Evolutionary conservation across 768 basidiomycete species (phyloP).

Genomic region (Tephrocybe sp.): DNA sequence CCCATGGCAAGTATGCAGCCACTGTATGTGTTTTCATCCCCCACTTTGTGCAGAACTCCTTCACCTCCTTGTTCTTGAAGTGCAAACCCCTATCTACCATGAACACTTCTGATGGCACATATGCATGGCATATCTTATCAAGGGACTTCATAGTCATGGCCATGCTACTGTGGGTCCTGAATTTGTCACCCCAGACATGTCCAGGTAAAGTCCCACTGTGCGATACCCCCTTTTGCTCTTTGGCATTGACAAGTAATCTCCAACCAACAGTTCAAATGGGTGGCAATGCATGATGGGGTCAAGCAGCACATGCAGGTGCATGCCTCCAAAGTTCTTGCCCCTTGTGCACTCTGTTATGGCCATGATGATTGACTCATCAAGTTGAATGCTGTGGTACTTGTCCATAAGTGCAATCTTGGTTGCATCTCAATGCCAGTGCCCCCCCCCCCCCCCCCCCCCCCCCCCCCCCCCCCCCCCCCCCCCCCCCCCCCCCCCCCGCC

Average conservation of each 20-base stretch:
- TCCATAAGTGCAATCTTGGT: conserved; percentile 32
- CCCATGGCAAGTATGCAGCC: conserved; percentile 39
- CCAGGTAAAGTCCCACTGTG: conserved; percentile 16
- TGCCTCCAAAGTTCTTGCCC: conserved; percentile 32
- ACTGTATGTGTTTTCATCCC: conserved; percentile 19
- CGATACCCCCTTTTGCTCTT: conserved; percentile 30
- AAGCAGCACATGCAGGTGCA: conserved; percentile 32
- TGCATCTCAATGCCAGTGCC: conserved; percentile 34
- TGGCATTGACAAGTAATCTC: conserved; percentile 22
- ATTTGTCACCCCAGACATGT: conserved; percentile 28
- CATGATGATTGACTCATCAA: conserved; percentile 24
- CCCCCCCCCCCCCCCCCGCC: no score
- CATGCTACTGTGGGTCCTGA: conserved; percentile 24
- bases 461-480: no score
- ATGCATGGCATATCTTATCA: background rate
- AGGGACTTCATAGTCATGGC: conserved; percentile 22
- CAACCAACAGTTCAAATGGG: conserved; percentile 38
- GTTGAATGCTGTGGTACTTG: conserved; percentile 22
- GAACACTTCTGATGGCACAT: conserved; percentile 24
- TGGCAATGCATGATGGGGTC: conserved; percentile 33
- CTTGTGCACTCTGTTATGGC: conserved; percentile 24
- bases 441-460: no score
- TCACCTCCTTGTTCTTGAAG: conserved; percentile 34
- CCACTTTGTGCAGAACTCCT: conserved; percentile 21
- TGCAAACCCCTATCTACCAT: conserved; percentile 22